Conservation (phyloP, 106 monocot species). For the Xerophyta viscosa region DNA sequence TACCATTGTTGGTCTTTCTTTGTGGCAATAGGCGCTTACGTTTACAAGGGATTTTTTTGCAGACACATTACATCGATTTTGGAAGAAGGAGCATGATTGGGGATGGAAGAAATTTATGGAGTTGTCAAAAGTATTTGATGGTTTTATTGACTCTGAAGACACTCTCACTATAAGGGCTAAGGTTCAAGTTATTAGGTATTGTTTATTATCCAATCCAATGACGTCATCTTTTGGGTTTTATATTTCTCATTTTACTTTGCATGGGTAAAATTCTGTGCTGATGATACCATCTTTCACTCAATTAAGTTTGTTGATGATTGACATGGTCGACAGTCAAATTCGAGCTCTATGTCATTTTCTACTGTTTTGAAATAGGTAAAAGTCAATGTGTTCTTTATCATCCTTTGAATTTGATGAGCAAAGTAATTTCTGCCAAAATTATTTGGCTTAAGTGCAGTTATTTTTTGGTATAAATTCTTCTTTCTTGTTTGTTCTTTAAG, state of each 20-base stretch:
- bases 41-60: slow-evolving; percentile 14
- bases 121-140: slow-evolving; percentile 71
- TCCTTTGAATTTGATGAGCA: slow-evolving; percentile 6
- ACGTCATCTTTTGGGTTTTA: not conserved
- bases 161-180: slow-evolving; percentile 87
- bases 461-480: no score
- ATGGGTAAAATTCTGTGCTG: no score
- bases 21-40: slow-evolving; percentile 5
- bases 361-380: not conserved
- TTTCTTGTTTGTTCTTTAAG: no score
- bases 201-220: not conserved
- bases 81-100: slow-evolving; percentile 99
- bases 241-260: no score
- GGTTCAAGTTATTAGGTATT: slow-evolving; percentile 96
- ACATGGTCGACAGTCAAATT: no score
- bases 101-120: slow-evolving; percentile 99
- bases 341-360: no score
- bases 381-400: not conserved
- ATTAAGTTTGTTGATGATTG: no score
- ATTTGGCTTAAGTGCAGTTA: no score
- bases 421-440: not conserved
- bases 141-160: slow-evolving; percentile 67
- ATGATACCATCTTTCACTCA: no score
- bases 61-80: slow-evolving; percentile 94
- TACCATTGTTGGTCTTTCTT: not conserved